Evolutionary conservation across 805 yeast species (phyloP), one percentile per base, ranked within the genome.

Genomic region (Torulaspora indica): DNA sequence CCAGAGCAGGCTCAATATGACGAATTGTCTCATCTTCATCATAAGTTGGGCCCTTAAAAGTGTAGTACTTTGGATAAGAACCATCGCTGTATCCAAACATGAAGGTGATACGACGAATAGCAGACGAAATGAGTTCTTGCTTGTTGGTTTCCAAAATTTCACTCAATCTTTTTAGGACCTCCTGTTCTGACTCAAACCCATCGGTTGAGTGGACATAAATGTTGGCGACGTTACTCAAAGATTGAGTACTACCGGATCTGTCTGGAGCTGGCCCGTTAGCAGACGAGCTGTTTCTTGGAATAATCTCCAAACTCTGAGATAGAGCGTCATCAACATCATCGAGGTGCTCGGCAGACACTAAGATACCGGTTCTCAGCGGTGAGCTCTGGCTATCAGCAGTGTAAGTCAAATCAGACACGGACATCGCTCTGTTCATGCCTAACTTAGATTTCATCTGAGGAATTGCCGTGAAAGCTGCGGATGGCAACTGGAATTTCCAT

Each of bases 1-100:
- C 98, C 59, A 91, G 75, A 33, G 98, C 96, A 18, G 99, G 99
- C 69, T 93, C 98, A 56, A 93, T 89, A 66, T 93, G 97, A 73
- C 99, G 89, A 65, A 93, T 85, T 15, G 90, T 90, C 69, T 82
- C 80, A 71, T 93, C 95, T 71, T 93, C 99, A 28, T 57, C 60
- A 64, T 85, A 93, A 29, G 76, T 75, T 41, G 95, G 95, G 49
- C 91, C 95, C 60, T 85, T 86, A 78, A 87, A 93, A 30, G 98
- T 93, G 73, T 82, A 93, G 74, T 91, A 93, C 68, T 85, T 86
- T 57, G 98, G 98, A 68, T 91, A 90, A 39, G 85, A 66, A 52
- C 98, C 98, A 58, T 80, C 81, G 43, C 75, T 77, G 64, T 81
- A 80, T 49, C 95, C 95, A 55, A 93, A 74, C 48, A 89, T 85